phyloP scores from a whole-genome alignment of 805 yeast genomes.

The Suhomyces prunicola region DNA sequence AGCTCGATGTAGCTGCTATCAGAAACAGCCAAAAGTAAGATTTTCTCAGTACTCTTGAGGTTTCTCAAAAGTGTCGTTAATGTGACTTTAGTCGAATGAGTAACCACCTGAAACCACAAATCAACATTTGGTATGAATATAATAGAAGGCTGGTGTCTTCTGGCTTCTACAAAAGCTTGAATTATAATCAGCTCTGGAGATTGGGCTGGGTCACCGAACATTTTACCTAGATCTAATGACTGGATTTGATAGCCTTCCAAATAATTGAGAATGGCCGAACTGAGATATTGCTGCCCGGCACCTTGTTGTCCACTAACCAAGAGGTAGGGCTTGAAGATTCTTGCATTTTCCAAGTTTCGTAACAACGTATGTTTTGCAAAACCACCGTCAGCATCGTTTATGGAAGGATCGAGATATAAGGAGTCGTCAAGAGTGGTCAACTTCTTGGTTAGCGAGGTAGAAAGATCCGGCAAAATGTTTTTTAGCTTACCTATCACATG shows the following conservation, averaged over 20 bases:
- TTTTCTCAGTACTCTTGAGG: conserved; percentile 66
- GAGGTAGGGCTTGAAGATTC: conserved; percentile 80
- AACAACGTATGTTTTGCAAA: conserved; percentile 65
- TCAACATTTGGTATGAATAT: conserved; percentile 80
- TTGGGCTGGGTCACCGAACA: conserved; percentile 74
- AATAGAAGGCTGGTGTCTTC: conserved; percentile 85
- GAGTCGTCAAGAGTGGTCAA: conserved; percentile 67
- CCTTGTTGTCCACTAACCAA: conserved; percentile 72
- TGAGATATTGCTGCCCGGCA: conserved; percentile 81
- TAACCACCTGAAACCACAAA: conserved; percentile 66
- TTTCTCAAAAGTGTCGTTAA: conserved; percentile 66
- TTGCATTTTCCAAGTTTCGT: conserved; percentile 46
- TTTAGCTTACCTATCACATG: conserved; percentile 48
- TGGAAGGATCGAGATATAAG: conserved; percentile 55
- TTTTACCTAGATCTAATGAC: conserved; percentile 71
- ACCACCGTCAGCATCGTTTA: conserved; percentile 58
- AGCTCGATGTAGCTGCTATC: conserved; percentile 44
- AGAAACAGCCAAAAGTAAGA: conserved; percentile 71
- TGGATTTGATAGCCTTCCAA: conserved; percentile 91
- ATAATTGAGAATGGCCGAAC: conserved; percentile 74
- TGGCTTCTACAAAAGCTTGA: conserved; percentile 81
- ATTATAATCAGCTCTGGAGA: conserved; percentile 82
- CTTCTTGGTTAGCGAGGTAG: conserved; percentile 35
- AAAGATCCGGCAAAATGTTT: conserved; percentile 51
- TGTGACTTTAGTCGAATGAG: conserved; percentile 68